These are phyloP conservation scores for Asterella californica DNA, from an alignment of 225 moss, liverwort and hornwort genomes.

Conservation along the genomic window DNA sequence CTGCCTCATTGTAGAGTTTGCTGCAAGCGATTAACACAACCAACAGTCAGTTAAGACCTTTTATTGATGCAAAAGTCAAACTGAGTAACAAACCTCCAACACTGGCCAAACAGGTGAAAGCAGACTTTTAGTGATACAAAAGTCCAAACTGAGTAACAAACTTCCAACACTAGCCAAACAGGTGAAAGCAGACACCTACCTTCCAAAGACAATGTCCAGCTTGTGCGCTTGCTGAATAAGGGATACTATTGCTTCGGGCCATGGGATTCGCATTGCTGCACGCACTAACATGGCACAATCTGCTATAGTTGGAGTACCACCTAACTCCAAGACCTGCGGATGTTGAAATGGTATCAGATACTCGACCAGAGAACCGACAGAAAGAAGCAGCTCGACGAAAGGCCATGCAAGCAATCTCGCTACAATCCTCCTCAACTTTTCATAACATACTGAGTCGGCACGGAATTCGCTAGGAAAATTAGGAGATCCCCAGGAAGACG, in stretches of 20 bases:
- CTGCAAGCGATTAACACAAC: conserved; percentile 47
- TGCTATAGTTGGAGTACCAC: conserved; percentile 76
- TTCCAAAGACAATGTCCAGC: conserved; percentile 78
- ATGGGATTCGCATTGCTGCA: conserved; percentile 92
- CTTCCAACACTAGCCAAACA: neutral
- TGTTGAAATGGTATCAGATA: neutral
- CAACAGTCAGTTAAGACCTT: neutral
- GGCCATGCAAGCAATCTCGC: neutral
- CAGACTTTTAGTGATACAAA: too few relatives aligned
- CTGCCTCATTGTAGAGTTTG: conserved; percentile 76
- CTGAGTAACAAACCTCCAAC: neutral
- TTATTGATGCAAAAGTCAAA: neutral
- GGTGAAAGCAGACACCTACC: conserved; percentile 36
- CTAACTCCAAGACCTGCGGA: conserved; percentile 74
- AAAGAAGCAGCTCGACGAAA: neutral
- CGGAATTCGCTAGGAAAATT: neutral
- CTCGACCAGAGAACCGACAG: neutral
- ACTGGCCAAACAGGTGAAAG: neutral
- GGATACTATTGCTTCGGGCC: conserved; percentile 84
- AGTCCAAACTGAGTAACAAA: too few relatives aligned
- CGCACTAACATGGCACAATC: conserved; percentile 90
- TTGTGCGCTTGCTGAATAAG: conserved; percentile 90
- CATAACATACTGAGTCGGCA: neutral
- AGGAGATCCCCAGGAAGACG: neutral
- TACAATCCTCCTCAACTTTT: neutral